Base-by-base conservation (phyloP, 306 rosid species). In the Quercus alba region DNA sequence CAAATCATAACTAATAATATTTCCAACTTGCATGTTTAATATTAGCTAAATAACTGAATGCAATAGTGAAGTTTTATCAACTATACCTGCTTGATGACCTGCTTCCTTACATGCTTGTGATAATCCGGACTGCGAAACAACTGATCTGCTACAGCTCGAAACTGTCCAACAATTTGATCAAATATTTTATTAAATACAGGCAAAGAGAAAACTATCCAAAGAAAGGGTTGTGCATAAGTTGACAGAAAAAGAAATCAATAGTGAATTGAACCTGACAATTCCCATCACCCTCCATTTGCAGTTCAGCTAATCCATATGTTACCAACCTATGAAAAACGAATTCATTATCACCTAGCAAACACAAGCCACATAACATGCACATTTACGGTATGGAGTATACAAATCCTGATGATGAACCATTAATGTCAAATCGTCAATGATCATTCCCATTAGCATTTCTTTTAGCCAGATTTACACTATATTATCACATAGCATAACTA, bases 261-360 rank as follows among this genome's bases (percentile, higher is more conserved):
- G 62, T 70, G 9, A 68, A 80, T 28, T 78, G 74, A 78, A 96
- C 99, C 99, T 96, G 99, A 76, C 99, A 96, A 88, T 96, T 96
- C 80, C 99, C 99, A 81, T 96, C 99, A 78, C 99, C 99, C 89
- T 96, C 97, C 83, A 96, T 96, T 81, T 89, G 99, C 59, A 93
- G 88, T 82, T 91, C 99, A 38, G 90, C 87, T 80, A 96, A 86
- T 79, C 91, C 93, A 87, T 96, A 90, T 11, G 97, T 89, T 76
- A 73, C 91, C 85, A 96, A 80, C 90, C 99, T 95, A 86, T 59
- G 33, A 76, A 81, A 76, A 31, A 30, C 41, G 20, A 69, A 49
- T 46, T 21, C 80, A 62, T 81, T 64, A 58, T 82, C 57, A 81
- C 41, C 49, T 55, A 54, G 56, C n/a, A 73, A 68, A 59, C 31